A percentile compares a stretch with the other conserved stretches of the same genome.
Evolutionary conservation across 768 basidiomycete species (phyloP).

Genomic region (Auriculariales sp.): DNA sequence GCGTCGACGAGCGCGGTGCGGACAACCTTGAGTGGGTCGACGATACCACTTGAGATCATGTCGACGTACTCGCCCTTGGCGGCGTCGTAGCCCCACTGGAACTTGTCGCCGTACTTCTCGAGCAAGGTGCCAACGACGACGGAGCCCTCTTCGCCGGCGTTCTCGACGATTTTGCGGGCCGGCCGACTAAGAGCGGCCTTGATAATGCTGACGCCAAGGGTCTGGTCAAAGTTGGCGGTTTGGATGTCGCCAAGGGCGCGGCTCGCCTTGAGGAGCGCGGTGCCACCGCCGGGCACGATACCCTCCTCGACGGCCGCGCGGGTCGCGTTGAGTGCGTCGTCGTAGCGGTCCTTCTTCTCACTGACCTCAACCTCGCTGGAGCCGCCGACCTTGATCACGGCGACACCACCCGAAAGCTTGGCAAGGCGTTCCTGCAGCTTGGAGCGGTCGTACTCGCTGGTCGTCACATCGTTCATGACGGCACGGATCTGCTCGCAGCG

Average conservation of each 20-base stretch:
- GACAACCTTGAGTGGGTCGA: constrained; percentile 94
- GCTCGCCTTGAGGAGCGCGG: constrained; percentile 79
- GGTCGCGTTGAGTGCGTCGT: constrained; percentile 95
- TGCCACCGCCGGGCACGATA: constrained; percentile 92
- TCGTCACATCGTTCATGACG: constrained; percentile 66
- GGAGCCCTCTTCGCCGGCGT: constrained; percentile 87
- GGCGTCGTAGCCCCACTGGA: constrained; percentile 82
- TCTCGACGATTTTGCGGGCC: constrained; percentile 75
- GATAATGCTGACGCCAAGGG: constrained; percentile 89
- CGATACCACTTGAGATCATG: constrained; percentile 88
- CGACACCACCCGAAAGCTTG: constrained; percentile 91
- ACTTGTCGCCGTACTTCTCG: constrained; percentile 65
- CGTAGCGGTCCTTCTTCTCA: constrained; percentile 99
- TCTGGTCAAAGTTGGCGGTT: constrained; percentile 91
- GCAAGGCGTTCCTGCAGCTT: constrained; percentile 96
- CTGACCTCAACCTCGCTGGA: constrained; percentile 89
- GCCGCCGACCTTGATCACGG: constrained; percentile 97
- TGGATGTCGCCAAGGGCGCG: constrained; percentile 57
- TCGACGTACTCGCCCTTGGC: constrained; percentile 85
- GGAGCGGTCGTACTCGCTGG: constrained; percentile 84
- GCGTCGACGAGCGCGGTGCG: constrained; percentile 88
- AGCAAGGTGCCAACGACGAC: constrained; percentile 87
- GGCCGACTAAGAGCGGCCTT: constrained; percentile 74
- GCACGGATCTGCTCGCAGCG: constrained; percentile 93
- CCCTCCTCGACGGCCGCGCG: constrained; percentile 97